Conservation (phyloP, 169 alveolate genomes). For the Eimeria sp. region DNA sequence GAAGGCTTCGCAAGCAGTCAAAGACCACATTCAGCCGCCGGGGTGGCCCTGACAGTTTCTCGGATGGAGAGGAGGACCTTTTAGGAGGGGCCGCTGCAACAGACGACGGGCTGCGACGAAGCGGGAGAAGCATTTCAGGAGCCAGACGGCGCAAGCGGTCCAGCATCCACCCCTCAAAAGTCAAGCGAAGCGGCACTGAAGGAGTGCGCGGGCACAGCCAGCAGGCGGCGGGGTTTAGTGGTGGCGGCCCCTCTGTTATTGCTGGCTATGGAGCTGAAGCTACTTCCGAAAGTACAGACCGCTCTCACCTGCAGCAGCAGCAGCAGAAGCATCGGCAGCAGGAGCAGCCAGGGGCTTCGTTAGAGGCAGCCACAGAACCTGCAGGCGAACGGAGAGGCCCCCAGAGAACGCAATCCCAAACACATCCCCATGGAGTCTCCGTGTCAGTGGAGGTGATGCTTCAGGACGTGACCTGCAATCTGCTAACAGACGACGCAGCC, state of each 20-base stretch:
- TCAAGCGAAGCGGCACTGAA: not conserved
- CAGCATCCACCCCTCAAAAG: not conserved
- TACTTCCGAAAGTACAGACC: not conserved
- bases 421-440: constrained; percentile 10
- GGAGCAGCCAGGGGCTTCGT: not conserved
- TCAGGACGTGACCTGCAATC: constrained; percentile 63
- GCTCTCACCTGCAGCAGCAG: constrained; percentile 12
- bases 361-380: not conserved
- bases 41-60: constrained; percentile 25
- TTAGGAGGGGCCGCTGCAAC: not conserved
- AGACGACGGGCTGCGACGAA: constrained; percentile 7
- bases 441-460: constrained; percentile 50
- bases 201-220: not conserved
- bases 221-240: not conserved
- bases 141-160: constrained; percentile 30
- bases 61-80: constrained; percentile 11
- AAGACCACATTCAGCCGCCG: constrained; percentile 61
- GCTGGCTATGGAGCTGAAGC: not conserved
- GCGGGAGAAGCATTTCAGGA: not conserved
- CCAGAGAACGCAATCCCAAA: not conserved
- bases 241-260: constrained; percentile 1
- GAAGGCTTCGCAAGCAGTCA: constrained; percentile 22
- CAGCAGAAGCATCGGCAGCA: constrained; percentile 14
- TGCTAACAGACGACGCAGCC: constrained; percentile 56
- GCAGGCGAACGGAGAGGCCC: constrained; percentile 10